Conservation (phyloP, 2,329 filamentous ascomycete genomes). For the Meredithiella fracta region DNA sequence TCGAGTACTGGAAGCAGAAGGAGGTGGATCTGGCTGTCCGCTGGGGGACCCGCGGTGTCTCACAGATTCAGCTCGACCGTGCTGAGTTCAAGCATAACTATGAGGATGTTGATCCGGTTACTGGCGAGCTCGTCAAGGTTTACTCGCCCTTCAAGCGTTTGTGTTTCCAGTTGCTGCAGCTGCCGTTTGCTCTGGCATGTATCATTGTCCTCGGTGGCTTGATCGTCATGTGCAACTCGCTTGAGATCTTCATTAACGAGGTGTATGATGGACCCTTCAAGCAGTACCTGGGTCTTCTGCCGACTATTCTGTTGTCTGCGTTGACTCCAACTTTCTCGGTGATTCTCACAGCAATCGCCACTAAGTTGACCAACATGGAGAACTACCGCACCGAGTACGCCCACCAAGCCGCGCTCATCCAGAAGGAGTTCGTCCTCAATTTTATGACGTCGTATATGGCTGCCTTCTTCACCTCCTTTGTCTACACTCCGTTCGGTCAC, state of each 20-base stretch:
- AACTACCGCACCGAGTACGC: conserved; percentile 83
- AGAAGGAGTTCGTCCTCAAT: conserved; percentile 90
- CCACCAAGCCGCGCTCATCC: conserved; percentile 68
- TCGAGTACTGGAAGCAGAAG: conserved; percentile 93
- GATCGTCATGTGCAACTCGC: conserved; percentile 73
- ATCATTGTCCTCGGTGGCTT: conserved; percentile 57
- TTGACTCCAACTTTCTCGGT: conserved; percentile 63
- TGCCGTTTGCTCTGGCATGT: conserved; percentile 70
- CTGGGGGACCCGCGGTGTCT: conserved; percentile 79
- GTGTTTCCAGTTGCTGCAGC: conserved; percentile 58
- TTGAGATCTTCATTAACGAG: conserved; percentile 92
- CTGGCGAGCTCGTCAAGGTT: conserved; percentile 58
- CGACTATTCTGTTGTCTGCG: conserved; percentile 72
- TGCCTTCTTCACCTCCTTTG: conserved; percentile 80
- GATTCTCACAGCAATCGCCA: conserved; percentile 60
- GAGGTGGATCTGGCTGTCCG: conserved; percentile 71
- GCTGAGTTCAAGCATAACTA: conserved; percentile 66
- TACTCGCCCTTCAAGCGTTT: conserved; percentile 65
- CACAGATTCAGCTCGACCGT: conserved; percentile 60
- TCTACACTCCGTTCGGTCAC: conserved; percentile 83
- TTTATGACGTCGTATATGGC: conserved; percentile 92
- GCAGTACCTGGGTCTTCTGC: conserved; percentile 66
- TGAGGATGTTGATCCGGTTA: conserved; percentile 61
- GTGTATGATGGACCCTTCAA: conserved; percentile 85
- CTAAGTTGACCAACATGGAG: conserved; percentile 62